Percentiles rank a stretch among this genome's conserved stretches.
Evolutionary conservation across 1,284 basidiomycete genomes (phyloP).

Genomic region (Bondarzewia mesenterica): DNA sequence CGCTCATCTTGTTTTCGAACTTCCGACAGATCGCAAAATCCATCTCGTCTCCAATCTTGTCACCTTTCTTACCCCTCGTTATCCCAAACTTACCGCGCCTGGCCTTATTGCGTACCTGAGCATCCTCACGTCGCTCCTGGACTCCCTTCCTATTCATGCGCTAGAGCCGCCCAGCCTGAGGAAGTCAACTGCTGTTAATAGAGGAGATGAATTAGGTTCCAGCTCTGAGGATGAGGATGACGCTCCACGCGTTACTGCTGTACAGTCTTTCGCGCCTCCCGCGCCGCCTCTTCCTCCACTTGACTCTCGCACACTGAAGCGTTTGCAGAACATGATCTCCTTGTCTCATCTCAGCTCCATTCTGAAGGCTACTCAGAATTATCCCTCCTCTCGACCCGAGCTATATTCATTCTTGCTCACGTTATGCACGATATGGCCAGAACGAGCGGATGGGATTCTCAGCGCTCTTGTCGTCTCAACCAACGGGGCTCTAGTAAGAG

Average conservation of each 20-base stretch:
- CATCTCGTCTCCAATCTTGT: conserved; percentile 62
- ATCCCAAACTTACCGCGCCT: conserved; percentile 33
- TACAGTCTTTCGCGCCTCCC: conserved; percentile 26
- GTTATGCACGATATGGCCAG: conserved; percentile 51
- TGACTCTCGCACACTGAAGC: conserved; percentile 49
- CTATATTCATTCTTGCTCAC: conserved; percentile 47
- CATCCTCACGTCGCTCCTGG: conserved; percentile 44
- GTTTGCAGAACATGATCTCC: conserved; percentile 41
- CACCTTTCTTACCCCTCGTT: conserved; percentile 50
- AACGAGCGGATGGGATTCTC: conserved; percentile 44
- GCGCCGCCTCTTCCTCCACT: conserved; percentile 28
- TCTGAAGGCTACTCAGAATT: conserved; percentile 29
- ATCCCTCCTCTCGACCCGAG: conserved; percentile 30
- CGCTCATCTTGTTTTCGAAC: conserved; percentile 21
- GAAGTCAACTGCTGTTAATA: conserved; percentile 5
- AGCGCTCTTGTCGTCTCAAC: conserved; percentile 39
- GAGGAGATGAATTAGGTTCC: conserved; percentile 14
- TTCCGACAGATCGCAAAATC: conserved; percentile 28
- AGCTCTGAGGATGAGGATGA: conserved; percentile 39
- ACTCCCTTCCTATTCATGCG: conserved; percentile 40
- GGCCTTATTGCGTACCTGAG: conserved; percentile 48
- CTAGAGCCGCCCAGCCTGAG: conserved; percentile 35
- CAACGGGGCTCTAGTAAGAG: conserved; percentile 57
- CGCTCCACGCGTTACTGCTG: conserved; percentile 26
- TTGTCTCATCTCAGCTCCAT: conserved; percentile 44